Conservation (phyloP, 305 asterid genomes). For the Plantago lanceolata region DNA sequence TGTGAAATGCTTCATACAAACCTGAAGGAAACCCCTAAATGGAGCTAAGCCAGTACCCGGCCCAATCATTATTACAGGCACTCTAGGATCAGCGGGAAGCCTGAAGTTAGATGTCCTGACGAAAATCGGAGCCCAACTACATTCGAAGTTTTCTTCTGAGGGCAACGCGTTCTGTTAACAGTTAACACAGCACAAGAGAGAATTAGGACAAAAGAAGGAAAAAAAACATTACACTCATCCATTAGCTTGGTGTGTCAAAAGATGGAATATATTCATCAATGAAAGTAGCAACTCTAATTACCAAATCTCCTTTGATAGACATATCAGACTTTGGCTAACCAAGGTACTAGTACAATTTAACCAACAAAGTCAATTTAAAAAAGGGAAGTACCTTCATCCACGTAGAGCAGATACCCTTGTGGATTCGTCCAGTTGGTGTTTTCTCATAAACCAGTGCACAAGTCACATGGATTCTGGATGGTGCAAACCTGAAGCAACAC, state of each 20-base stretch:
- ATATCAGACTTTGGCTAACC: background rate
- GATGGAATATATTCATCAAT: too few relatives aligned
- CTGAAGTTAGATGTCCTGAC: conserved; percentile 80
- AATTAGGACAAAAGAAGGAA: background rate
- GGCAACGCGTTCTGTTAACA: conserved; percentile 68
- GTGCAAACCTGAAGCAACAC: conserved; percentile 48
- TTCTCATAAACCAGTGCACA: conserved; percentile 86
- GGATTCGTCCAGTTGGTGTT: conserved; percentile 81
- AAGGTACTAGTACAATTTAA: conserved; percentile 6
- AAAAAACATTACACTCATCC: background rate
- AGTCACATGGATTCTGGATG: conserved; percentile 76
- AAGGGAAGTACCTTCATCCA: conserved; percentile 84
- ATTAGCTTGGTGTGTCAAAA: conserved; percentile 1
- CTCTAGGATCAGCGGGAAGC: conserved; percentile 72
- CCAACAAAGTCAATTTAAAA: background rate
- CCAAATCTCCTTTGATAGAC: background rate
- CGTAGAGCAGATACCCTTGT: conserved; percentile 93
- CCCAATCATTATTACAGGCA: conserved; percentile 82
- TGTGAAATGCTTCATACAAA: conserved; percentile 29
- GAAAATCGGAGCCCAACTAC: conserved; percentile 77
- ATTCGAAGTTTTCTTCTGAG: conserved; percentile 53
- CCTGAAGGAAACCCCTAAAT: conserved; percentile 97
- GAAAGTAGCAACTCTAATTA: background rate
- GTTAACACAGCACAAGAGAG: conserved; percentile 21
- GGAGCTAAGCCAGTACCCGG: conserved; percentile 99